Evolutionary conservation across 192 early-diverging fungal species (phyloP), one percentile per base, ranked within the genome.

Genomic region (Coemansia sp.): DNA sequence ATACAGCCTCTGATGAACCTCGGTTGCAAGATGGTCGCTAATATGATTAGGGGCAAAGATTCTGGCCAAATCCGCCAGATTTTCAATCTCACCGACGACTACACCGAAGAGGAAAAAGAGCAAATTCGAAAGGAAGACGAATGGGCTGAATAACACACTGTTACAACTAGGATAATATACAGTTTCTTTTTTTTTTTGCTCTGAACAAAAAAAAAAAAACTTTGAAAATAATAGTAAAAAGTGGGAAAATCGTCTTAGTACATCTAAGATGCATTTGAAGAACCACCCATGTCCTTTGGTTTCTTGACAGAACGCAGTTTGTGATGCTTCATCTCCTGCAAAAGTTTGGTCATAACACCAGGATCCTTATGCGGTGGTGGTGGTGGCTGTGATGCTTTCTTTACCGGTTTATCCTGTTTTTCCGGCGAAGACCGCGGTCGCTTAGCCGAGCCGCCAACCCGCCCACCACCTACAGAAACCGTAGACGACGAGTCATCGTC

Each of bases 31-130:
- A 90, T 90, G 7, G 91, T 98, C 20, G 95, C 96, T 45, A 95
- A 92, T 60, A 92, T 96, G 88, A 90, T 98, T 72, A 95, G 93
- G 80, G 89, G 91, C 18, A 93, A 96, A 82, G 85, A 86, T 10
- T 90, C 92, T 17, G 92, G 95, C 48, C 87, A 94, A 71, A 96
- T 97, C 60, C 86, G 94, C 40, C 84, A 87, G 66, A 94, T 91
- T 48, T 99, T 95, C 75, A 96, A 96, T 71, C 93, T 98, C 56
- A 82, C 80, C 36, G 94, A 94, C 73, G 95, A 99, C 73, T 95
- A 96, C 84, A 92, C 93, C 10, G 92, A 90, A 5, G 94, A 94
- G 63, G 93, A 98, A 77, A 94, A 96, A 75, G 90, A 89, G 62
- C 93, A 95, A 76, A 87, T 90, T 48, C 69, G 76, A 56, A 83